Percentiles rank a stretch among this genome's conserved stretches.
Evolutionary conservation across 139 green algal species (phyloP).

Genomic region (Chlorella sp.): DNA sequence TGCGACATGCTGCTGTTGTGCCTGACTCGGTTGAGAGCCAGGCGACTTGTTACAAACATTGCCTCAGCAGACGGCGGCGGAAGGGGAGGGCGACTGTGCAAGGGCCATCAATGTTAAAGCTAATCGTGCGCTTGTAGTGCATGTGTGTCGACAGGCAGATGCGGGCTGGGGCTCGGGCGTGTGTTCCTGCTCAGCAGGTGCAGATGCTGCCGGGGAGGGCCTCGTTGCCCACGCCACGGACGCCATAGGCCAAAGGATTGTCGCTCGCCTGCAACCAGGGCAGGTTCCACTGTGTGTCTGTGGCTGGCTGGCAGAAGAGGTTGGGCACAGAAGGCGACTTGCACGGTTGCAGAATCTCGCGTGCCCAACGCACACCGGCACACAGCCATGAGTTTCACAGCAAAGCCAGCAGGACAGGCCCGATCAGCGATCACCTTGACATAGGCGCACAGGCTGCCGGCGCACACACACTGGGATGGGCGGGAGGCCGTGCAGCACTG

Average conservation of each 20-base stretch:
- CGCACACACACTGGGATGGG: slow-evolving; percentile 19
- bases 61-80: no score
- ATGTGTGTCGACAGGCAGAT: no score
- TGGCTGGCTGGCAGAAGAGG: not conserved
- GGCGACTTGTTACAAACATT: no score
- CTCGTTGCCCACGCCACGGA: not conserved
- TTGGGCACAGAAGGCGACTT: not conserved
- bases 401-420: not conserved
- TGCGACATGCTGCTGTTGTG: no score
- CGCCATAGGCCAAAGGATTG: slow-evolving; percentile 10
- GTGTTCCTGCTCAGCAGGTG: slow-evolving; percentile 13
- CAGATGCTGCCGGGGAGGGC: slow-evolving; percentile 10
- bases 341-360: no score
- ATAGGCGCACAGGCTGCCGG: slow-evolving; percentile 9
- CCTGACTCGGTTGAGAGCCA: no score
- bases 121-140: no score
- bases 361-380: no score
- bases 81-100: no score
- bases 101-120: no score
- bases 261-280: not conserved
- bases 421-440: not conserved
- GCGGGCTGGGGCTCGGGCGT: no score
- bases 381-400: no score
- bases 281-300: not conserved
- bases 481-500: slow-evolving; percentile 13